Conservation (phyloP, 2,329 filamentous ascomycete species). For the Akanthomyces lecanii region DNA sequence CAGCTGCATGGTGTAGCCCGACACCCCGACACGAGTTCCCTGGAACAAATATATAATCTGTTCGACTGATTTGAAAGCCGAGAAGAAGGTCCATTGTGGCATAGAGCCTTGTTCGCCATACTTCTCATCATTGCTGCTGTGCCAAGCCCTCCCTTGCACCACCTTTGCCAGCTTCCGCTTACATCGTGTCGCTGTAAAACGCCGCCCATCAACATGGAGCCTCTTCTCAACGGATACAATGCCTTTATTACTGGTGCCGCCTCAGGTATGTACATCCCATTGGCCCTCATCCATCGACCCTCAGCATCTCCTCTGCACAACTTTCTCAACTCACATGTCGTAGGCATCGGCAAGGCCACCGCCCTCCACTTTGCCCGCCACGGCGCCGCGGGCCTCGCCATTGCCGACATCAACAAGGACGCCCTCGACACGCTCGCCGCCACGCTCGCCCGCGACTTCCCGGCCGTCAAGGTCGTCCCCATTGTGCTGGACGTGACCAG, state of each 20-base stretch:
- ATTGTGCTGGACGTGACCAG: conserved; percentile 44
- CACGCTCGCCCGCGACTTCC: conserved; percentile 34
- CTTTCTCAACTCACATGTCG: conserved; percentile 12
- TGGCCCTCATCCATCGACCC: background rate
- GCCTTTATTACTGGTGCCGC: conserved; percentile 47
- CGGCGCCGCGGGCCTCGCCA: conserved; percentile 42
- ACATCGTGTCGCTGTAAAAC: background rate
- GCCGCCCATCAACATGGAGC: conserved; percentile 27
- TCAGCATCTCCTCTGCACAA: background rate
- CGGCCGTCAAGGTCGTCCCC: conserved; percentile 36
- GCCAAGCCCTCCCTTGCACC: no score
- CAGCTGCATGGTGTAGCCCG: background rate
- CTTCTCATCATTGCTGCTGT: background rate
- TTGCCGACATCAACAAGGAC: conserved; percentile 41
- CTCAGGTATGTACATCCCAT: conserved; percentile 32
- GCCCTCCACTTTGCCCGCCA: conserved; percentile 44
- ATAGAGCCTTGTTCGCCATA: background rate
- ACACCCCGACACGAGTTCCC: no score
- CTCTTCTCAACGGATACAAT: conserved; percentile 37
- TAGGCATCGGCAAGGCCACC: conserved; percentile 46
- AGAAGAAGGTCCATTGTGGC: no score
- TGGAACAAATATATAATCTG: no score
- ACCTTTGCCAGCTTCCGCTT: background rate
- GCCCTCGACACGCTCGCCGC: conserved; percentile 29
- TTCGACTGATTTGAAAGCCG: no score